Base-by-base conservation (phyloP, 176 grass and related monocot species). In the Oryza nivara region DNA sequence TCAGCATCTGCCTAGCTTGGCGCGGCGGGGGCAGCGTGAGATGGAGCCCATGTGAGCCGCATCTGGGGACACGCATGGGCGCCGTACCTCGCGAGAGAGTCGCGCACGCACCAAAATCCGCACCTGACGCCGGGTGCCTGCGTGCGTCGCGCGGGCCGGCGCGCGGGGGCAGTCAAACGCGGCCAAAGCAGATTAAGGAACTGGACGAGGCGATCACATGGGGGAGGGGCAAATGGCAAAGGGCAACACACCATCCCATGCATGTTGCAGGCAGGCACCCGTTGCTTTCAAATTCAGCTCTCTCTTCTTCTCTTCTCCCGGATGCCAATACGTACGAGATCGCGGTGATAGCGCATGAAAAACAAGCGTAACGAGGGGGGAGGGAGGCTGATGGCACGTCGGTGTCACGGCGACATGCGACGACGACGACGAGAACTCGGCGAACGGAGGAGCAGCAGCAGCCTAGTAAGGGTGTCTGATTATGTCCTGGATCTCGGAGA, bases 1-100 rank as follows among this genome's bases (percentile, higher is more conserved):
- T 40, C 6, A 4, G 35, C 36, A 41, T 41, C 58, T 23, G 58
- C 23, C 8, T 23, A 20, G 11, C 8, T n/a, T 9, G 20, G 20
- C 20, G 20, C 36, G 36, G 36, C 20, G 20, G 58, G 58, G 58
- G 58, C 58, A 23, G 58, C 58, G 44, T n/a, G 28, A 30, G 11
- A 43, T 68, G 85, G 68, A 52, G 61, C 45, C 77, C 85, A 81
- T 60, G 78, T 87, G 85, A 75, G 17, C 6, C 71, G 44, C 71
- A 25, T 20, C 67, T 17, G 5, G 7, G 11, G 13, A 13, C 12
- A 49, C 47, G 47, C 47, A 49, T 49, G 13, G 47, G 47, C 47
- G 13, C 47, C 49, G 49, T 52, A 52, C 15, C 49, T 16, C 49
- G 49, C 13, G 51, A 16, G 51, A 54, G 51, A 54, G 28, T 28